Conservation (phyloP, 257 asterid species). For the Solanum tacnaense region DNA sequence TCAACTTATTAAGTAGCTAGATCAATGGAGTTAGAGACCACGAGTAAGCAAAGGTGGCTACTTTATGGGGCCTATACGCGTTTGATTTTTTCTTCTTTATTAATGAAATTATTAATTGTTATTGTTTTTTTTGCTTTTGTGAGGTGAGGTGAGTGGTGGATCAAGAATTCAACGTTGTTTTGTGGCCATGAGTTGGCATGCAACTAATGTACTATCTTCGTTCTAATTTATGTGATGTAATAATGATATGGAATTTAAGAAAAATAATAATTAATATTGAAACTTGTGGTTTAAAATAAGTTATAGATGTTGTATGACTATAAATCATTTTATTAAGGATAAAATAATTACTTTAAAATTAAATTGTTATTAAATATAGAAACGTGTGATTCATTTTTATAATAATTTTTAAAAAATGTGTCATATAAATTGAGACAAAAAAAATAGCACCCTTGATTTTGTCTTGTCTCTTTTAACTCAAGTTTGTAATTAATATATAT, state of each 20-base stretch:
- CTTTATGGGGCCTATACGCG: neutral
- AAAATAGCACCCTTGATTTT: neutral
- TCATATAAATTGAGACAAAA: neutral
- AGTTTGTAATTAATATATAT: neutral
- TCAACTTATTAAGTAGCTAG: neutral
- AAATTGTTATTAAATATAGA: neutral
- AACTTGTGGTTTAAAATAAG: neutral
- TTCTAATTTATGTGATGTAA: accelerated
- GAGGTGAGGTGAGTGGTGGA: neutral
- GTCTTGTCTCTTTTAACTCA: neutral
- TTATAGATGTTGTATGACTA: neutral
- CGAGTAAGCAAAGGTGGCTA: neutral
- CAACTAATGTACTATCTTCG: neutral
- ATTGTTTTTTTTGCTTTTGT: neutral
- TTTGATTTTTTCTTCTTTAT: neutral
- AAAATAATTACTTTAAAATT: neutral
- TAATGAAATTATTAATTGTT: neutral
- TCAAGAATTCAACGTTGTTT: neutral
- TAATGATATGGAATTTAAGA: neutral
- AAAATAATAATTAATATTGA: too few species aligned
- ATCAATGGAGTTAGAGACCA: neutral
- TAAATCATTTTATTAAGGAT: neutral
- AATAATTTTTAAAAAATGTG: too few species aligned
- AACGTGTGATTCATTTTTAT: too few species aligned
- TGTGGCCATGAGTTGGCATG: neutral